Evolutionary conservation across 306 rosid species (phyloP), one percentile per base, ranked within the genome.

Genomic region (Sphenostylis stenocarpa): DNA sequence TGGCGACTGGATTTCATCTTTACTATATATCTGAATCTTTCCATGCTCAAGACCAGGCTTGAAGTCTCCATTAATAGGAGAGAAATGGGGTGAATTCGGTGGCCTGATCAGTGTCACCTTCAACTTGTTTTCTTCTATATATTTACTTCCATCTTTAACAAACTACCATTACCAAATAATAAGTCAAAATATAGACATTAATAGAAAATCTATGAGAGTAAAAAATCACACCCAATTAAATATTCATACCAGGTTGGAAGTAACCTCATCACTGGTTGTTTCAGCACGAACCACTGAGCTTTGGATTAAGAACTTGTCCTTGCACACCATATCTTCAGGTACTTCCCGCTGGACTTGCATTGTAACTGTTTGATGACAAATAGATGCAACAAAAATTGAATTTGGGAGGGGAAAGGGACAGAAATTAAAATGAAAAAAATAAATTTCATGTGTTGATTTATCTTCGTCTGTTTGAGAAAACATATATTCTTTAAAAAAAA

Each of bases 221-320:
- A 31, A 51, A 43, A 72, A 71, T 17, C 62, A 65, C 55, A n/a
- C 63, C 75, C 78, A 70, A 77, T 8, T 56, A 70, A 71, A 62
- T 61, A 83, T 62, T 74, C 87, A 83, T 84, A 95, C 98, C 90
- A 87, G 82, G 89, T 84, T 83, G 69, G 96, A 77, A 20, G 91
- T 89, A 83, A 92, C 85, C 55, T 94, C 88, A 76, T 86, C 88
- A 67, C 84, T 81, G 24, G 85, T 76, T 80, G 91, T 92, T 78
- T 79, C 88, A 29, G 68, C 80, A 56, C 88, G 58, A 83, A 95
- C 97, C 43, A 77, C 33, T 62, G 88, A 86, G 84, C 98, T 85
- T 82, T 89, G 98, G 81, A 95, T 83, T 86, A 95, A 84, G 72
- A 95, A 95, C 90, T 95, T 95, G 81, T 95, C 98, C 80, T 72